Conservation (phyloP, 1,284 basidiomycete species). For the Athelia sp. region DNA sequence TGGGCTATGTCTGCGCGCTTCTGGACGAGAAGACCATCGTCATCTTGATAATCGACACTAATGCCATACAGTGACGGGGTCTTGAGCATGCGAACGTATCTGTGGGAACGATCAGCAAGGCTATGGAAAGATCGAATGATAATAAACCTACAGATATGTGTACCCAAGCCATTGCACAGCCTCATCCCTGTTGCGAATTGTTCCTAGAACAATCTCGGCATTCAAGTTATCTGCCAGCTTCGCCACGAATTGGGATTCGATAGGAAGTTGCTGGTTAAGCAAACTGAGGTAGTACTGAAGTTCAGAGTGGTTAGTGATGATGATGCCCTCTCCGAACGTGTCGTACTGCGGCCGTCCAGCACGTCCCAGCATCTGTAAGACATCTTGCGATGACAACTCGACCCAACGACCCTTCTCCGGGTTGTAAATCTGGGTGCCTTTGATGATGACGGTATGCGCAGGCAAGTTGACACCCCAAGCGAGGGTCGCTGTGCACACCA, state of each 20-base stretch:
- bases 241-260: constrained; percentile 93
- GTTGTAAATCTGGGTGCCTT: constrained; percentile 99
- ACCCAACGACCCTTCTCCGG: constrained; percentile 98
- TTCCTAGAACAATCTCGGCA: constrained; percentile 96
- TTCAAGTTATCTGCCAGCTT: constrained; percentile 96
- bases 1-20: constrained; percentile 95
- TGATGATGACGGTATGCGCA: constrained; percentile 98
- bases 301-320: constrained; percentile 97
- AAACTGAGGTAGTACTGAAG: constrained; percentile 95
- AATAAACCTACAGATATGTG: constrained; percentile 77
- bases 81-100: constrained; percentile 96
- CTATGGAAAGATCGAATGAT: background rate
- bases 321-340: constrained; percentile 96
- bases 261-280: constrained; percentile 94
- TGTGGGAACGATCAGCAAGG: constrained; percentile 18
- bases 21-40: constrained; percentile 82
- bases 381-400: constrained; percentile 94
- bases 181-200: constrained; percentile 93
- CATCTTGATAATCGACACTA: constrained; percentile 87
- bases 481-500: constrained; percentile 96
- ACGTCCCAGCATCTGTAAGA: constrained; percentile 97
- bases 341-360: constrained; percentile 98
- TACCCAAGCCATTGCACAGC: constrained; percentile 98
- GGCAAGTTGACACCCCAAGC: constrained; percentile 99
- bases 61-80: constrained; percentile 89